Evolutionary conservation across 169 alveolate species (phyloP).

Genomic region (Plasmodium falciparum): DNA sequence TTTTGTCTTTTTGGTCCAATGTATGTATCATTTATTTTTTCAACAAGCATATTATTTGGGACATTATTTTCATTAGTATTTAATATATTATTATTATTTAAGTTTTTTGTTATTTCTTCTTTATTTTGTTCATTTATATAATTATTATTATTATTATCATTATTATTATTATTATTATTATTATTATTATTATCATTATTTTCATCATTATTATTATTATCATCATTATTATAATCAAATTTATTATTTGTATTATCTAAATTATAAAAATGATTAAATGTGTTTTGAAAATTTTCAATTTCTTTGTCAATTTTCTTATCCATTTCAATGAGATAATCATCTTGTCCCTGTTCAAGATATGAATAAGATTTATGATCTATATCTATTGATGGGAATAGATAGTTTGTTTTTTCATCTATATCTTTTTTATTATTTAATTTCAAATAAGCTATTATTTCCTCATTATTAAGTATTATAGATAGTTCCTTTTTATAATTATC

Average conservation of each 20-base stretch:
- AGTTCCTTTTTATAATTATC: neutral
- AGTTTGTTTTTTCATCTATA: slow-evolving; percentile 29
- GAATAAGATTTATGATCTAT: slow-evolving; percentile 7
- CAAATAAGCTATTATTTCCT: slow-evolving; percentile 17
- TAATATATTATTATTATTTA: neutral
- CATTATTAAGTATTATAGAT: neutral
- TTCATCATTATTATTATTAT: too few species aligned
- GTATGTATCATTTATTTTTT: too few species aligned
- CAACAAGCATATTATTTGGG: too few species aligned
- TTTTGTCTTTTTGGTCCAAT: too few species aligned
- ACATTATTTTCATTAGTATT: too few species aligned
- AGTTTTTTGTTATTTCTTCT: neutral
- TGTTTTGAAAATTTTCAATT: slow-evolving; percentile 42
- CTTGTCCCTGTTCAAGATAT: neutral
- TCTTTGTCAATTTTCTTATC: slow-evolving; percentile 38
- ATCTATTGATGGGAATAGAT: slow-evolving; percentile 35
- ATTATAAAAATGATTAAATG: slow-evolving; percentile 13
- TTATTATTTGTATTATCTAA: slow-evolving; percentile 1
- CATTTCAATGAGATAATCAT: slow-evolving; percentile 33
- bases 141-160: neutral
- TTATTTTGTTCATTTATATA: neutral
- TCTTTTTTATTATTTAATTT: slow-evolving; percentile 10
- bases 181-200: too few species aligned
- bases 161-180: too few species aligned
- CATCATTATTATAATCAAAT: neutral